phyloP scores from a whole-genome alignment of 139 green algal species.

The Astrephomene gubernaculifera region DNA sequence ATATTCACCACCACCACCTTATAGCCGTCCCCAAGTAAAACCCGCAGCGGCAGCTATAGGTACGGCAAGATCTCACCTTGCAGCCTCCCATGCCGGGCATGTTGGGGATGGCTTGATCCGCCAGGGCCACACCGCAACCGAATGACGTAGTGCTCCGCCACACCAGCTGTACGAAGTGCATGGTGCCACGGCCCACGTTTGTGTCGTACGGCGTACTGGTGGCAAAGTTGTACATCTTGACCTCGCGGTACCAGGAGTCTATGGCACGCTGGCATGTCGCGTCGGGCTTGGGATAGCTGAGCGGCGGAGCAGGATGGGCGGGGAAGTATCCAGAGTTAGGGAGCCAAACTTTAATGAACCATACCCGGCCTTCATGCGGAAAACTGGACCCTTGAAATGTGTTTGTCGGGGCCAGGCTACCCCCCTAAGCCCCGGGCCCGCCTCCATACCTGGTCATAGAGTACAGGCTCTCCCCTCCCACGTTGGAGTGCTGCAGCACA shows the following conservation, averaged over 20 bases:
- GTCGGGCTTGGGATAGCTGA: conserved; percentile 26
- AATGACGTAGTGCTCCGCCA: neutral
- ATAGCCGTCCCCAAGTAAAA: too few relatives aligned
- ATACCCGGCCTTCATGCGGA: too few relatives aligned
- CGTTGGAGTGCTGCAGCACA: neutral
- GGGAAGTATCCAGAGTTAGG: too few relatives aligned
- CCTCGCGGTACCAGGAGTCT: conserved; percentile 24
- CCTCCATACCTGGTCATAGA: too few relatives aligned
- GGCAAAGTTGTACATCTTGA: conserved; percentile 22
- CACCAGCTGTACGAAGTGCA: conserved; percentile 14
- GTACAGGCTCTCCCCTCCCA: neutral
- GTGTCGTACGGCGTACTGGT: neutral
- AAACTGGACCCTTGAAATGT: neutral
- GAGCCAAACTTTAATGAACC: too few relatives aligned
- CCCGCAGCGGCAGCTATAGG: too few relatives aligned
- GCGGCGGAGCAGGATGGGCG: too few relatives aligned
- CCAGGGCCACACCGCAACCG: conserved; percentile 18
- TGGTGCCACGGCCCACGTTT: neutral
- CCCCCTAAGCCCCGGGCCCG: too few relatives aligned
- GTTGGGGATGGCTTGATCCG: neutral
- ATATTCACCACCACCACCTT: too few relatives aligned
- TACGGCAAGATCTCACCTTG: conserved; percentile 28
- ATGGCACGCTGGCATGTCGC: conserved; percentile 12
- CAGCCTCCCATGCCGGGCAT: conserved; percentile 4
- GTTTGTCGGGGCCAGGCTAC: too few relatives aligned